Evolutionary conservation across 768 basidiomycete species (phyloP).

Genomic region (Amanita muscaria): DNA sequence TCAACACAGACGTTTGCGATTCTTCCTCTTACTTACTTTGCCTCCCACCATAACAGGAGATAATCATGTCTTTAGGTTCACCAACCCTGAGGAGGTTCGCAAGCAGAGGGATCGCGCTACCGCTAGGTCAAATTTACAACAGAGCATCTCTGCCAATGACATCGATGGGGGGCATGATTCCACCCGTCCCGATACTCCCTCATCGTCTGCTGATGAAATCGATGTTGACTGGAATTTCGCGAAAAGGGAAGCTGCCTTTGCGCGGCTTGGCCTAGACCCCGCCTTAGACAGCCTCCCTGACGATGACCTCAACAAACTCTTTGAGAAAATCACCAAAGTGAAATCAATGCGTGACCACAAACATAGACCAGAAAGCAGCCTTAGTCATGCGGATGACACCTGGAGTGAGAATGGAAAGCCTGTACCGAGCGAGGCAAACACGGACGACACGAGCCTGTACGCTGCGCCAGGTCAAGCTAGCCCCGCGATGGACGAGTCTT

Average conservation of each 20-base stretch:
- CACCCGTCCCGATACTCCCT: slow-evolving; percentile 74
- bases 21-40: slow-evolving; percentile 7
- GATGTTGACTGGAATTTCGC: slow-evolving; percentile 98
- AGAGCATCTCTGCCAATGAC: slow-evolving; percentile 59
- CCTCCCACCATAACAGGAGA: slow-evolving; percentile 41
- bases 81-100: slow-evolving; percentile 90
- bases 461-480: slow-evolving; percentile 49
- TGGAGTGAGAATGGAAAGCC: slow-evolving; percentile 89
- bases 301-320: slow-evolving; percentile 89
- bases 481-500: slow-evolving; percentile 55
- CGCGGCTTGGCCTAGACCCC: slow-evolving; percentile 79
- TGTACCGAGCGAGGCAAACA: slow-evolving; percentile 65
- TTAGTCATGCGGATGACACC: slow-evolving; percentile 77
- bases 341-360: slow-evolving; percentile 83
- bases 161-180: slow-evolving; percentile 44
- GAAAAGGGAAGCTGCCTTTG: slow-evolving; percentile 86
- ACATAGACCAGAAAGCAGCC: slow-evolving; percentile 82
- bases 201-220: slow-evolving; percentile 56
- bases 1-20: slow-evolving; percentile 8
- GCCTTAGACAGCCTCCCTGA: slow-evolving; percentile 89
- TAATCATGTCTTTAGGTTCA: slow-evolving; percentile 96
- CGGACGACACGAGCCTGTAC: slow-evolving; percentile 84
- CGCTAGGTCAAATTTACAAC: slow-evolving; percentile 58
- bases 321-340: slow-evolving; percentile 89
- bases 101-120: slow-evolving; percentile 81